A percentile compares a stretch with the other conserved stretches of the same genome.
Conservation (phyloP, 768 basidiomycete genomes). For the Lactarius sanguifluus region DNA sequence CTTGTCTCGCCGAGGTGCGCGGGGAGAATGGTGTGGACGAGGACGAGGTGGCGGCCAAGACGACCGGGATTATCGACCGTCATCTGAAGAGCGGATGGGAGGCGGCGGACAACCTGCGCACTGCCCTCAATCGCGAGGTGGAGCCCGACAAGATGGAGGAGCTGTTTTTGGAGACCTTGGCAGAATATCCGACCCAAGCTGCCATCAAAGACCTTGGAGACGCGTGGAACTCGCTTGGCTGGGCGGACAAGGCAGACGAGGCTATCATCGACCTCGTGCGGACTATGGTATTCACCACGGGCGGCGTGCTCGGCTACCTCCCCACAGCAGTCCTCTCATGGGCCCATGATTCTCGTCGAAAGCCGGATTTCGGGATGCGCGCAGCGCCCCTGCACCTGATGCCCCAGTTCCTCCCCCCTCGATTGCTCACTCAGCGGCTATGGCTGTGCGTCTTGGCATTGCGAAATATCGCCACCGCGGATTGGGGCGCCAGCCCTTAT, state of each 20-base stretch:
- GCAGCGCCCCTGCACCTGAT: neutral
- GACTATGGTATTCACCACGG: constrained; percentile 9
- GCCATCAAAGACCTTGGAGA: constrained; percentile 10
- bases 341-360: constrained; percentile 8
- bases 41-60: constrained; percentile 15
- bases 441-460: constrained; percentile 16
- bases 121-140: neutral
- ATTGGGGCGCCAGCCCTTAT: neutral
- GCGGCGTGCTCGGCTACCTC: constrained; percentile 15
- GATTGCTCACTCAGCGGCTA: constrained; percentile 11
- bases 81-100: constrained; percentile 18
- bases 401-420: constrained; percentile 18
- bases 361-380: constrained; percentile 1
- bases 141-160: constrained; percentile 19
- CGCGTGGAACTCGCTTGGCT: constrained; percentile 18
- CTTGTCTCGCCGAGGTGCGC: constrained; percentile 9
- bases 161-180: constrained; percentile 2
- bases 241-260: constrained; percentile 17
- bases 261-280: constrained; percentile 13
- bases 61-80: constrained; percentile 16
- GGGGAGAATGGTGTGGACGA: constrained; percentile 1
- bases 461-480: neutral
- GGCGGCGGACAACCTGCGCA: neutral
- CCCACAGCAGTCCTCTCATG: constrained; percentile 17
- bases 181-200: neutral